Evolutionary conservation across 306 rosid species (phyloP), one percentile per base, ranked within the genome.

Genomic region (Fragaria nilgerrensis): DNA sequence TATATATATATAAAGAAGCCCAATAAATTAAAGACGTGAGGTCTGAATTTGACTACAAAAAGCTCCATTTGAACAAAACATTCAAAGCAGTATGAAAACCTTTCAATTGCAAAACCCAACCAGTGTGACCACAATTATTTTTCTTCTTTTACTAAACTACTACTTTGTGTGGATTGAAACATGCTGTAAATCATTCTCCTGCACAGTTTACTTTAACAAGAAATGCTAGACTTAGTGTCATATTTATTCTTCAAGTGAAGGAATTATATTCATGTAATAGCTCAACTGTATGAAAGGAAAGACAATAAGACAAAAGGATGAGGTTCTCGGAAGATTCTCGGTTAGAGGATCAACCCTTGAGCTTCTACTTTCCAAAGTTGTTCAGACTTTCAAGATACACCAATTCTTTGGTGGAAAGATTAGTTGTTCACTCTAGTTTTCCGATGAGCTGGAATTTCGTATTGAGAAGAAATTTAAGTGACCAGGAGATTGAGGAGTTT

Each of bases 1-100:
- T 6, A 44, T 13, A 14, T 66, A 22, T 10, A 44, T 1, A 66
- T 67, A 58, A 16, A 72, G 74, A 45, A 72, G 70, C 72, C 37
- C 59, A 81, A 73, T 71, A 78, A 55, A 22, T 70, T 58, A 36
- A 72, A 37, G 39, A 72, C 5, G 7, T 68, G 77, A 74, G 82
- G 64, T 76, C 45, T 61, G 39, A 13, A n/a, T 20, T 65, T 37
- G 39, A 7, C 44, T 48, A 39, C 17, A 45, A 43, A 53, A 59
- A 27, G 23, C 69, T 76, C 45, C 29, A 34, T 48, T 37, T n/a
- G 9, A 15, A 39, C 14, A 20, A 32, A 5, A 37, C 8, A n/a
- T 29, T 12, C 13, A 56, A 25, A 56, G 25, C 49, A 56, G 16
- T 15, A 61, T 48, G 29, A 8, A 27, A 27, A 34, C 44, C 59